Base-by-base conservation (phyloP, 257 asterid genomes). In the Thymus mandschuricus region DNA sequence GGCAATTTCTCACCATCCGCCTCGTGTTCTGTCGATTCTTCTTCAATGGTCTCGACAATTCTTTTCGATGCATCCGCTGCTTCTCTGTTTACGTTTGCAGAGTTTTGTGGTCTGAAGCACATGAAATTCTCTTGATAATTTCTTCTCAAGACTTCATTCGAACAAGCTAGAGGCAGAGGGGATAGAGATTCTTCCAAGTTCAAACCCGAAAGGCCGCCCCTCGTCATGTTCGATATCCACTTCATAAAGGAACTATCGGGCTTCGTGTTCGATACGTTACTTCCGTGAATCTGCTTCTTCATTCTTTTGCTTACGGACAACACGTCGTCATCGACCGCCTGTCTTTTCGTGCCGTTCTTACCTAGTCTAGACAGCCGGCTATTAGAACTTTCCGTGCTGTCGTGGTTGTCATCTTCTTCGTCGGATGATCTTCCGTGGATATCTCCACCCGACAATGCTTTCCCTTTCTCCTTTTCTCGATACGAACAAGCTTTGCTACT, bases 201-300 rank as follows among this genome's bases (percentile, higher is more conserved):
- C 30, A 68, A 58, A 57, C 74, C 75, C 2, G 86, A 34, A 54
- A 63, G 67, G 6, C 87, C 88, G 9, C 87, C 86, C 55, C 80
- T 85, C n/a, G 82, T 84, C 90, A 88, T 77, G 74, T 82, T 88
- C 9, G 92, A 80, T 31, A 88, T 82, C 90, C 92, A 91, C 50
- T 55, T 86, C 83, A 84, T 38, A 64, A 91, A 91, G 34, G 96
- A 91, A 81, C 87, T 80, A 68, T 76, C 79, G 3, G 57, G 82
- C 54, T 64, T 63, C n/a, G 34, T 5, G 1, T 43, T 1, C 30
- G 67, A 35, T 60, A 70, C 85, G 70, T 71, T 58, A 68, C 60
- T 60, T 45, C 54, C 81, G 10, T 79, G 69, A 8, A 56, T 41
- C 58, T 76, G 76, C 9, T 3, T 79, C 78, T 73, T 91, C 78